Percentiles rank a stretch among this genome's conserved stretches.
phyloP scores from a whole-genome alignment of 352 stramenopile species.

The Globisporangium splendens region DNA sequence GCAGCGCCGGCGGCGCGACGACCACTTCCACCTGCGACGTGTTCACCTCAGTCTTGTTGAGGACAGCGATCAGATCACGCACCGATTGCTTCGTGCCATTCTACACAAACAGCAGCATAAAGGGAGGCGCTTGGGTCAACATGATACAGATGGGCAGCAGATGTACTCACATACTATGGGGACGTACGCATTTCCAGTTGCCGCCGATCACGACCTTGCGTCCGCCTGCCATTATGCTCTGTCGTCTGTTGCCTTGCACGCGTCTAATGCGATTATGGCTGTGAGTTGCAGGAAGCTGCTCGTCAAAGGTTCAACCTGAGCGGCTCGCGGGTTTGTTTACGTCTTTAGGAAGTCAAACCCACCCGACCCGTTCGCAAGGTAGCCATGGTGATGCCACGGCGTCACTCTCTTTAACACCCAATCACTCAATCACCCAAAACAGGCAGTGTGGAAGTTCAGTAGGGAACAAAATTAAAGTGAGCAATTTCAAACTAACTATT shows the following conservation, averaged over 20 bases:
- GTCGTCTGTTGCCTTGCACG: no score
- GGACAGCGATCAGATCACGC: conserved; percentile 82
- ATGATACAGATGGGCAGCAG: background rate
- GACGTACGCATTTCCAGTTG: conserved; percentile 94
- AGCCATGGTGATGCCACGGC: no score
- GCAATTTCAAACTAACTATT: no score
- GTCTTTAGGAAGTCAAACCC: no score
- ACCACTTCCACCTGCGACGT: conserved; percentile 69
- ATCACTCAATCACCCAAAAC: background rate
- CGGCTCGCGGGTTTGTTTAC: no score
- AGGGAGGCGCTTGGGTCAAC: no score
- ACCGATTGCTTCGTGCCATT: conserved; percentile 81
- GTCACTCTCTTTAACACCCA: background rate
- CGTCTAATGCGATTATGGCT: no score
- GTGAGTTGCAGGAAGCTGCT: no score
- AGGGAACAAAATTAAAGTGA: no score
- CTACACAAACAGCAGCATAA: conserved; percentile 14
- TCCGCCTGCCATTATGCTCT: conserved; percentile 13
- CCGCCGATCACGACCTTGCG: conserved; percentile 89
- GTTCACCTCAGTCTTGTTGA: conserved; percentile 71
- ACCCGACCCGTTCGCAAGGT: no score
- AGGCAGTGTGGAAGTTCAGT: background rate
- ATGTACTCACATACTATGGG: conserved; percentile 16
- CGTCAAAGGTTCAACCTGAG: no score
- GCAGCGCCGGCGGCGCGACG: conserved; percentile 72